Base-by-base conservation (phyloP, 352 stramenopile species). In the Pythium aquatile region DNA sequence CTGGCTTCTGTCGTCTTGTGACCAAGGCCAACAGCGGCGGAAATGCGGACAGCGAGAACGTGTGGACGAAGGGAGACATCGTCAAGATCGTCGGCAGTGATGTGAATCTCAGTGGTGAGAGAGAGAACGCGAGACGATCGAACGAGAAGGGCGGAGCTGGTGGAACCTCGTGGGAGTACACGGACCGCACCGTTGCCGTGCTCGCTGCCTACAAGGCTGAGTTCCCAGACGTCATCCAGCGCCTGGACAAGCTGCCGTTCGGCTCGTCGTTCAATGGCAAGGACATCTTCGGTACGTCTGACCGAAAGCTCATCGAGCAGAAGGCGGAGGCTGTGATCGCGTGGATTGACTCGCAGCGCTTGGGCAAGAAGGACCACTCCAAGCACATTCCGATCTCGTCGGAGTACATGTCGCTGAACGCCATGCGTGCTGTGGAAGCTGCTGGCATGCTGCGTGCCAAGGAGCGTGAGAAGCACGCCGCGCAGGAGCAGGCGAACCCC, bases 91-190 rank as follows among this genome's bases (percentile, higher is more conserved):
- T 98, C 54, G 93, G 93, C 58, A 98, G 88, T 61, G 79, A 79
- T 35, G 79, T 68, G 9, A 73, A 61, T 48, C 81, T 66, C 61
- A 66, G 68, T 28, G 56, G 55, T 37, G 63, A 57, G 58, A 81
- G 63, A 69, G 80, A 68, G 40, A 63, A 82, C 16, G 56, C 54
- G 11, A 69, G 66, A 56, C 40, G 29, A 46, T 47, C 44, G 35
- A 51, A 69, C 62, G 66, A 46, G 49, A 72, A 44, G 39, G 59
- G 51, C 8, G 49, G 42, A 14, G 55, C 24, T 3, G 53, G 49
- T 14, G 61, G 62, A 26, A 87, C 76, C 5, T 77, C 74, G n/a
- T 99, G 97, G 97, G 95, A 99, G 78, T 99, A 98, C 76, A 98
- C 96, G 3, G 90, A 97, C 52, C 96, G 93, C 39, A 97, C 97